These are phyloP conservation scores for Ceratocystis colombiana DNA, from an alignment of 2,329 filamentous ascomycete genomes.

Conservation along the genomic window DNA sequence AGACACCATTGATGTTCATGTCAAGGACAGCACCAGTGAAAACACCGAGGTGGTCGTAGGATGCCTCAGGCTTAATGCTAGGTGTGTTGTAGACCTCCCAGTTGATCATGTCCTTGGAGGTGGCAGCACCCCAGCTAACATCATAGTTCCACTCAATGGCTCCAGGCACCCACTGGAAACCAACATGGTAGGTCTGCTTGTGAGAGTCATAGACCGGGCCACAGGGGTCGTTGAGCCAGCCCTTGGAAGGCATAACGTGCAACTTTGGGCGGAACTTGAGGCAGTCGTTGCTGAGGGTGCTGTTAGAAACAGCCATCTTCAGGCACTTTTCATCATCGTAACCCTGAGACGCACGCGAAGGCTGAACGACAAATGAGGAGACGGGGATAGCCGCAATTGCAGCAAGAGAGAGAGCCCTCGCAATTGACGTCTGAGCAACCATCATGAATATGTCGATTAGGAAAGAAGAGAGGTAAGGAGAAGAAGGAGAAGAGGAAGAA, in stretches of 20 bases:
- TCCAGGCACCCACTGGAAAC: slow-evolving; percentile 32
- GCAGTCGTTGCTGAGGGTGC: slow-evolving; percentile 21
- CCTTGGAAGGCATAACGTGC: slow-evolving; percentile 35
- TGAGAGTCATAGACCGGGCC: slow-evolving; percentile 39
- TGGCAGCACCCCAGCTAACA: slow-evolving; percentile 34
- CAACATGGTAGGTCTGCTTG: slow-evolving; percentile 38
- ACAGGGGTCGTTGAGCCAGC: slow-evolving; percentile 38
- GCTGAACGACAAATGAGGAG: slow-evolving; percentile 5
- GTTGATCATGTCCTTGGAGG: slow-evolving; percentile 35
- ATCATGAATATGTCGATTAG: slow-evolving; percentile 14
- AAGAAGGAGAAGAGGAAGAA: slow-evolving; percentile 1
- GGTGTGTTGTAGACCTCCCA: slow-evolving; percentile 18
- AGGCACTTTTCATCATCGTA: slow-evolving; percentile 16
- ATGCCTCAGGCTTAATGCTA: slow-evolving; percentile 28
- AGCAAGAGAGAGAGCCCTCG: slow-evolving; percentile 17
- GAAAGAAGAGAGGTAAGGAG: slow-evolving; percentile 8
- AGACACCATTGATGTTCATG: slow-evolving; percentile 34
- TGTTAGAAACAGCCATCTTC: slow-evolving; percentile 20
- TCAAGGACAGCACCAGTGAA: slow-evolving; percentile 40
- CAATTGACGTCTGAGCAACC: slow-evolving; percentile 16
- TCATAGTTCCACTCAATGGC: slow-evolving; percentile 28
- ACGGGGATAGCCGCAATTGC: slow-evolving; percentile 14
- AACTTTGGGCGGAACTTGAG: slow-evolving; percentile 31
- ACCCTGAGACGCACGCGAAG: not conserved
- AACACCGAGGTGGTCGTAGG: slow-evolving; percentile 38